Base-by-base conservation (phyloP, 108 stramenopile species). In the Asterionellopsis glacialis region DNA sequence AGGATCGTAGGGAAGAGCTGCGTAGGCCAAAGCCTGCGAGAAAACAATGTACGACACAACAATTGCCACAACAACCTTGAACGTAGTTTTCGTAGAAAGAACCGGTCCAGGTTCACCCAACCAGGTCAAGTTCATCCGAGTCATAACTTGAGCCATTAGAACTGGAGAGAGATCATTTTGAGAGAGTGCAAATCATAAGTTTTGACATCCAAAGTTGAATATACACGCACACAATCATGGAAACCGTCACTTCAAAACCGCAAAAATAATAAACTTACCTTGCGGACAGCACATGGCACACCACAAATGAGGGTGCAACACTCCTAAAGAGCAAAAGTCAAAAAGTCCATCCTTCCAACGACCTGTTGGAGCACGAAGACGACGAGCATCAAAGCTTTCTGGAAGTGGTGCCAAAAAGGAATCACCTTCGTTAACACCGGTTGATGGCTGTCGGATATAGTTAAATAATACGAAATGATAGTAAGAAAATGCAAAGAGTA, bases 71-170 rank as follows among this genome's bases (percentile, higher is more conserved):
- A 89, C 80, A 9, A 90, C 79, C 51, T 66, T 72, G 70, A 90
- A 87, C 0, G 88, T 85, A 38, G 77, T 70, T 49, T 63, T 68
- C 18, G 87, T 75, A 11, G 79, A 54, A 13, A 64, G 47, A 11
- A 60, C 59, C 0, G 73, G 57, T 11, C 76, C 83, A 18, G 72
- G 69, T 57, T 83, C 68, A 15, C 92, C 92, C 39, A 93, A 59
- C 87, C 87, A 93, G 42, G 81, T 88, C 49, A 93, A 52, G 13
- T 81, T 65, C 79, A 93, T 64, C 21, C 92, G 75, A 16, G 70
- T 82, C 82, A 93, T 86, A 22, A 90, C 60, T 70, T 93, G 92
- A 14, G 59, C 88, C 86, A 88, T 85, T 27, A 73, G 69, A 53
- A 90, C 62, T 76, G 51, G 21, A 54, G 16, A 19, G n/a, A 9